Evolutionary conservation across 768 basidiomycete genomes (phyloP), one percentile per base, ranked within the genome.

Genomic region (Leccinellum luteum): DNA sequence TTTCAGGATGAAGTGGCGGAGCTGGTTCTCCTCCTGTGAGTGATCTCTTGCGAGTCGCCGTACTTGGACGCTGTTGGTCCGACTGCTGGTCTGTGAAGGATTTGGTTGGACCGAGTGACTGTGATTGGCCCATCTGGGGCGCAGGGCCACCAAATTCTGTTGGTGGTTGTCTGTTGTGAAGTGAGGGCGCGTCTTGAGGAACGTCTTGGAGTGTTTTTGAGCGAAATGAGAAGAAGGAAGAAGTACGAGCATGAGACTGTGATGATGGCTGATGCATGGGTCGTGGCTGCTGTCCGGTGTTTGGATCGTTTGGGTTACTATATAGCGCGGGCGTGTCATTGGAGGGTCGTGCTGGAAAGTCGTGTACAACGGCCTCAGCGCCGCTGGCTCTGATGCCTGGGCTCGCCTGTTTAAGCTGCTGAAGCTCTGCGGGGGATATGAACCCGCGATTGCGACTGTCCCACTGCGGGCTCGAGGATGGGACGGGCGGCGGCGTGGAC

Each of bases 1-100:
- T 92, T 74, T 93, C 91, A 8, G 89, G 86, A 70, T 93, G 91
- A 17, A 92, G 74, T 14, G 80, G 80, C 1, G 79, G 51, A n/a
- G 66, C 0, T 23, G 61, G 51, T 19, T 62, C 67, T 15, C 51
- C 57, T 6, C 34, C 60, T 1, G 59, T 51, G 6, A 64, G 51
- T 0, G 70, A 72, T 3, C 58, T 41, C 51, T 65, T 62, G 4
- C 71, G 70, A 3, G 55, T 8, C 12, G 63, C 6, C 10, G 55
- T 3, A n/a, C 1, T 10, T 12, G 58, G 57, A 45, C 51, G 69
- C 8, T 71, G 66, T 44, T 61, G 71, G 67, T 65, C 63, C 48
- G 64, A 57, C 38, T 65, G 58, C 51, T 63, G 61, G 41, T 64
- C 66, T 34, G 66, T 13, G 32, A 61, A 54, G 34, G 66, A 60